A percentile compares a stretch with the other conserved stretches of the same genome.
Evolutionary conservation across 2,329 filamentous ascomycete species (phyloP).

Genomic region (Amesomyces nigricolor): DNA sequence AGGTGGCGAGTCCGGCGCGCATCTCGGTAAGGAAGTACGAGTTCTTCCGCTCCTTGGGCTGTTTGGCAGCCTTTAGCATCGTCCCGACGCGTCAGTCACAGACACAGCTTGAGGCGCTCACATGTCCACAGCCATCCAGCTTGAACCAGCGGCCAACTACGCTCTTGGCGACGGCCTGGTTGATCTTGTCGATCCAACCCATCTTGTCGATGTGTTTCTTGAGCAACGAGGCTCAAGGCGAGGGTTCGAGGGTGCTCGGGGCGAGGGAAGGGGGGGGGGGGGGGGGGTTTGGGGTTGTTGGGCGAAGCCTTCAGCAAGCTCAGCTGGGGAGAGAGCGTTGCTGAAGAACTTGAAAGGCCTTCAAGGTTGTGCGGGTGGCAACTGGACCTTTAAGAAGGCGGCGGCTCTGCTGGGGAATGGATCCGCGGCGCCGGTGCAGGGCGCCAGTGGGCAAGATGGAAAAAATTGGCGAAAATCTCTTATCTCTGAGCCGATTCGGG

Average conservation of each 20-base stretch:
- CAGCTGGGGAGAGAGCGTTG: conserved; percentile 5
- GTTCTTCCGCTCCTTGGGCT: conserved; percentile 66
- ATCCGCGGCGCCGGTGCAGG: neutral
- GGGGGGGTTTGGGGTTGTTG: neutral
- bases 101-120: conserved; percentile 39
- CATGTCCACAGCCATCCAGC: conserved; percentile 76
- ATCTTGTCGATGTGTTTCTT: conserved; percentile 30
- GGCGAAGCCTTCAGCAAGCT: conserved; percentile 2
- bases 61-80: conserved; percentile 23
- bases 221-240: neutral
- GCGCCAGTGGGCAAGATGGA: conserved; percentile 8
- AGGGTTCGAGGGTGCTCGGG: neutral
- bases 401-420: neutral
- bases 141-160: conserved; percentile 68
- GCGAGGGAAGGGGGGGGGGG: neutral
- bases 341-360: conserved; percentile 1
- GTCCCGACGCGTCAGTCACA: neutral
- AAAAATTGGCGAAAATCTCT: conserved; percentile 20
- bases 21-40: conserved; percentile 79
- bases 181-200: conserved; percentile 46
- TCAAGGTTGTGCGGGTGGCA: neutral
- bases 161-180: conserved; percentile 57
- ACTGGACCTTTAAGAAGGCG: conserved; percentile 6
- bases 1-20: conserved; percentile 74
- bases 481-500: conserved; percentile 20